Conservation (phyloP, 2,329 filamentous ascomycete genomes). For the Colletotrichum echinochloae region DNA sequence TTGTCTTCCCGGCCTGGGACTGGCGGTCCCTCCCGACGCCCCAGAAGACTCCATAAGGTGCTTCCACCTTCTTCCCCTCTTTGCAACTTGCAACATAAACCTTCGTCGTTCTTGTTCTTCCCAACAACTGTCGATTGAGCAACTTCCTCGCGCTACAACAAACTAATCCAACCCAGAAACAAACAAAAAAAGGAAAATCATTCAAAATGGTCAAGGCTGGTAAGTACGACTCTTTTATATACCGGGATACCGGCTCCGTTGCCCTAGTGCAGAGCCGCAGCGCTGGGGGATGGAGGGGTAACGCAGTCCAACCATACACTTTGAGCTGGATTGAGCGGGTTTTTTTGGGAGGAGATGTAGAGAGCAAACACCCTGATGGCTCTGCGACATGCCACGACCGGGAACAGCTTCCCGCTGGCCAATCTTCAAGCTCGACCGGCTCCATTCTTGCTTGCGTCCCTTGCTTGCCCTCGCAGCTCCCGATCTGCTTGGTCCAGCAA, state of each 20-base stretch:
- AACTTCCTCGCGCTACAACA: conserved; percentile 24
- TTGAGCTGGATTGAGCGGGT: conserved; percentile 71
- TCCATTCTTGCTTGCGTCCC: conserved; percentile 25
- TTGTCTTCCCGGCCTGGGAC: conserved; percentile 3
- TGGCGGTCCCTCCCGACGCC: conserved; percentile 10
- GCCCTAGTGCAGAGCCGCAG: conserved; percentile 28
- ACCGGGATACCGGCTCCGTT: conserved; percentile 41
- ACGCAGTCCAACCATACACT: conserved; percentile 45
- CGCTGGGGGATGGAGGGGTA: conserved; percentile 44
- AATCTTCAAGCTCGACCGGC: conserved; percentile 29
- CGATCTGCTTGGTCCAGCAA: conserved; percentile 20
- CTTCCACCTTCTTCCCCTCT: conserved; percentile 36
- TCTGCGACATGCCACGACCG: conserved; percentile 37
- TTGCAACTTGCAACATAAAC: conserved; percentile 32
- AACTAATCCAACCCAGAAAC: conserved; percentile 42
- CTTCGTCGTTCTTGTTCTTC: conserved; percentile 25
- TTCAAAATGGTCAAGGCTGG: conserved; percentile 99
- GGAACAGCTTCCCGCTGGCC: conserved; percentile 29
- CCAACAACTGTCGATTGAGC: conserved; percentile 24
- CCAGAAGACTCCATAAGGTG: conserved; percentile 31
- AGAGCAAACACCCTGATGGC: conserved; percentile 49
- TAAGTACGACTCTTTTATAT: conserved; percentile 63
- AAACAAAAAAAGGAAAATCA: conserved; percentile 58
- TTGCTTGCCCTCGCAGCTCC: conserved; percentile 23
- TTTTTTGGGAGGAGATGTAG: conserved; percentile 55